Evolutionary conservation across 148 eudicot species (phyloP).

Genomic region (Rhododendron ferrugineum): DNA sequence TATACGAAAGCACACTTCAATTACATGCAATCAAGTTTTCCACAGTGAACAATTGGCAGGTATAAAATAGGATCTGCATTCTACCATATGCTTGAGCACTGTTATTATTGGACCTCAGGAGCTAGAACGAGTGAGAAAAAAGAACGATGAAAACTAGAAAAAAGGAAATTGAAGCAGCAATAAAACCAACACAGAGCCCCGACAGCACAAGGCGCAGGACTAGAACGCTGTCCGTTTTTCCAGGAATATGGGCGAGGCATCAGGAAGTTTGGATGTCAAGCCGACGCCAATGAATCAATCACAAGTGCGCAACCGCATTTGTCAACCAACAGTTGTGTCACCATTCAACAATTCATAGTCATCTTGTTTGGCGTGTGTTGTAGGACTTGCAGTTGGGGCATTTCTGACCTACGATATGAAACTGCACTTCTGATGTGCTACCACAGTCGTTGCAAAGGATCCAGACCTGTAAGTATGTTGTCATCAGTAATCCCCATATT

Average conservation of each 20-base stretch:
- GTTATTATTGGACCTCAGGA: background rate
- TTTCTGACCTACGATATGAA: slow-evolving; percentile 72
- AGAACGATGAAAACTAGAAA: background rate
- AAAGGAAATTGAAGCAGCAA: background rate
- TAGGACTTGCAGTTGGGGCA: slow-evolving; percentile 76
- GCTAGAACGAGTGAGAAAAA: background rate
- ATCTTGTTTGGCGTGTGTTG: slow-evolving; percentile 76
- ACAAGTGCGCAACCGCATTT: background rate
- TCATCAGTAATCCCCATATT: background rate
- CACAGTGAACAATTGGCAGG: background rate
- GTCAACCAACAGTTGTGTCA: background rate
- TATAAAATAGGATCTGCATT: background rate
- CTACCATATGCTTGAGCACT: background rate
- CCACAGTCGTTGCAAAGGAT: slow-evolving; percentile 91
- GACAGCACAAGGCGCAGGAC: slow-evolving; percentile 4
- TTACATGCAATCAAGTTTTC: background rate
- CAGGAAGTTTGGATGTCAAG: background rate
- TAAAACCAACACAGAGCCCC: background rate
- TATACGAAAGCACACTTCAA: no score
- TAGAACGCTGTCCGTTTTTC: background rate
- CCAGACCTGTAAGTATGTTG: slow-evolving; percentile 42
- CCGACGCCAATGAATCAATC: background rate
- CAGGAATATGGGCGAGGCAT: background rate
- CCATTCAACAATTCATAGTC: slow-evolving; percentile 4
- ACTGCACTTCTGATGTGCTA: slow-evolving; percentile 55